A percentile compares a stretch with the other conserved stretches of the same genome.
phyloP scores from a whole-genome alignment of 1,284 basidiomycete genomes.

The Mycosarcoma mackinlayi region DNA sequence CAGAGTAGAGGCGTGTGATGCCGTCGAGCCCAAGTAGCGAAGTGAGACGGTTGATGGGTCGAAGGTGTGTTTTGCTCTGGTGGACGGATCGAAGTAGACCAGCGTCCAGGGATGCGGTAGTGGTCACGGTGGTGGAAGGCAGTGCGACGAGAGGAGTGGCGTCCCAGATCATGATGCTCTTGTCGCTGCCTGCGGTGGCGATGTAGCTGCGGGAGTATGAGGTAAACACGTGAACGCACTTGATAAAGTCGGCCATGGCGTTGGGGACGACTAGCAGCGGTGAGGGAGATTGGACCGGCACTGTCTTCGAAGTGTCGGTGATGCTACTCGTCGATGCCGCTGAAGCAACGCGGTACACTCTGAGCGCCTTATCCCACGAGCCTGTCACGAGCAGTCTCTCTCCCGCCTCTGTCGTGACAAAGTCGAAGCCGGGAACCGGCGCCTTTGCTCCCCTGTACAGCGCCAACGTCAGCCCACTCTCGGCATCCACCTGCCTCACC shows the following conservation, averaged over 20 bases:
- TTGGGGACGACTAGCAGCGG: constrained; percentile 4
- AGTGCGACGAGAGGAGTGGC: constrained; percentile 1
- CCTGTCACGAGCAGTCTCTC: constrained; percentile 30
- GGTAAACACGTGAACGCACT: constrained; percentile 27
- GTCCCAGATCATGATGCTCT: constrained; percentile 33
- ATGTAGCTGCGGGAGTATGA: constrained; percentile 9
- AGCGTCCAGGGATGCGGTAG: too few species aligned
- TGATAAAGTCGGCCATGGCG: constrained; percentile 52
- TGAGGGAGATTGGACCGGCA: too few species aligned
- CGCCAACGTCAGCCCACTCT: constrained; percentile 23
- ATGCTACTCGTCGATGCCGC: neutral
- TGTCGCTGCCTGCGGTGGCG: constrained; percentile 45
- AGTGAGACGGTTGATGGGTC: constrained; percentile 38
- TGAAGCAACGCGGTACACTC: constrained; percentile 12
- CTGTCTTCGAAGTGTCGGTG: neutral
- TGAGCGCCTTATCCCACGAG: constrained; percentile 42
- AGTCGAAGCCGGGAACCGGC: constrained; percentile 21
- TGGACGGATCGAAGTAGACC: constrained; percentile 7
- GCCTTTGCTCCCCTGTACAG: constrained; percentile 37
- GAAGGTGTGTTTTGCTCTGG: constrained; percentile 31
- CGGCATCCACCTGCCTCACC: constrained; percentile 24
- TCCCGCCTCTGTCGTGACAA: neutral
- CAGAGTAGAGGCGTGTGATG: constrained; percentile 32
- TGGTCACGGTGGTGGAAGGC: too few species aligned
- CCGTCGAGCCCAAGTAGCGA: constrained; percentile 6